Evolutionary conservation across 257 asterid species (phyloP), one percentile per base, ranked within the genome.

Genomic region (Rehmannia glutinosa): DNA sequence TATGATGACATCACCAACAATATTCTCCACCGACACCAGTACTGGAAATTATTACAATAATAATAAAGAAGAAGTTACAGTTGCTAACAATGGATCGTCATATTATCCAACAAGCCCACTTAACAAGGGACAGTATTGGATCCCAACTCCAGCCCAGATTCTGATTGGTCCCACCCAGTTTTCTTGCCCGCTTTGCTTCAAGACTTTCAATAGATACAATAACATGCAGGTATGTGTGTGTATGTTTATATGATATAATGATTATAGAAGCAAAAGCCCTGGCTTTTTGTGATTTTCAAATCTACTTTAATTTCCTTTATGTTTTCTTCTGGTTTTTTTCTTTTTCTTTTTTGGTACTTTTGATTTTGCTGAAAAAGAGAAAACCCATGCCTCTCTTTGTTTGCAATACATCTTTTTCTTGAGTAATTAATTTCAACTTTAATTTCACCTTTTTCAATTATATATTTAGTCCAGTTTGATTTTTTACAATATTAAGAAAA

Each of bases 151-250:
- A n/a, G 64, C 88, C 55, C 88, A 83, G 82, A 83, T 83, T 75
- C 49, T 83, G 73, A 83, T 80, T 67, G 88, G 88, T 25, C 88
- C 85, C 16, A 83, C 88, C 45, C 88, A 83, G 69, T 83, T 83
- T 67, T 80, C 88, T 13, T 83, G 88, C 80, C 88, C 85, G 30
- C 83, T 83, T 72, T 83, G 88, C 78, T 83, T 71, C 85, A 83
- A 80, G 80, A 80, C 80, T 21, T 83, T 83, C 69, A 83, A 78
- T 54, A 83, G 88, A 77, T 83, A 83, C 81, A 83, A 83, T 61
- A 83, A 83, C 78, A 80, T 80, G 83, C 85, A 83, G 85, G 84
- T 78, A 72, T 54, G 47, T 38, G 4, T 1, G 1, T 20, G n/a
- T n/a, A n/a, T n/a, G n/a, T n/a, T n/a, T n/a, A n/a, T n/a, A n/a